Conservation (phyloP, 2,329 filamentous ascomycete genomes). For the Podosphaera aphanis region DNA sequence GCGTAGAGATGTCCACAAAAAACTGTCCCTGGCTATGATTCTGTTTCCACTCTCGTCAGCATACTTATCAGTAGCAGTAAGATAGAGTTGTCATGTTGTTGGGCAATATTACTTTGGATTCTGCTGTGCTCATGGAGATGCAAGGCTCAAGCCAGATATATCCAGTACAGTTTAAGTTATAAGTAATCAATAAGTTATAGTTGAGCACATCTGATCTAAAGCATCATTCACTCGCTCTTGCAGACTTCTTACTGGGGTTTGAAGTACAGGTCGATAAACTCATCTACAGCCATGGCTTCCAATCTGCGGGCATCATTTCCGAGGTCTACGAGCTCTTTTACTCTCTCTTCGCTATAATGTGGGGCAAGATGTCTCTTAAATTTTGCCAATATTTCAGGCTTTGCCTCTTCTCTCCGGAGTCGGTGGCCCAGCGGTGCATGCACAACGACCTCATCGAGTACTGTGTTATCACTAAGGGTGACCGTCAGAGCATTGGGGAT, state of each 20-base stretch:
- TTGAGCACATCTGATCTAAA: no score
- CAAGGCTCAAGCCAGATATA: no score
- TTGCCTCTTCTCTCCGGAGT: slow-evolving; percentile 79
- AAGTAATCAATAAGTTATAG: no score
- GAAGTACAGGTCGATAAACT: slow-evolving; percentile 72
- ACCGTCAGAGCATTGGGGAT: slow-evolving; percentile 95
- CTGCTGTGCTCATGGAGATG: no score
- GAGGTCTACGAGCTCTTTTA: slow-evolving; percentile 63
- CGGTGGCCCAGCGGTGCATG: slow-evolving; percentile 89
- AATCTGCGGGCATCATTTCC: slow-evolving; percentile 53
- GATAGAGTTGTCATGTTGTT: no score
- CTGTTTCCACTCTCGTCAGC: no score
- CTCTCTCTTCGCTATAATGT: slow-evolving; percentile 54
- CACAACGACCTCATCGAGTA: slow-evolving; percentile 72
- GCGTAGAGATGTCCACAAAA: no score
- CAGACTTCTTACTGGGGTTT: slow-evolving; percentile 9
- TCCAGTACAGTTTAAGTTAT: no score
- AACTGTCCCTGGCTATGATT: no score
- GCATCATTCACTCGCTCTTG: no score
- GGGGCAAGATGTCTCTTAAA: slow-evolving; percentile 77
- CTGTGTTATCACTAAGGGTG: slow-evolving; percentile 78
- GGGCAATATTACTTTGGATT: no score
- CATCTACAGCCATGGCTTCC: slow-evolving; percentile 63
- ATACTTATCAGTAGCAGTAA: no score
- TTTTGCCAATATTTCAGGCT: slow-evolving; percentile 89